These are phyloP conservation scores for Hirschfeldia incana DNA, from an alignment of 345 rosid genomes.

Conservation along the genomic window DNA sequence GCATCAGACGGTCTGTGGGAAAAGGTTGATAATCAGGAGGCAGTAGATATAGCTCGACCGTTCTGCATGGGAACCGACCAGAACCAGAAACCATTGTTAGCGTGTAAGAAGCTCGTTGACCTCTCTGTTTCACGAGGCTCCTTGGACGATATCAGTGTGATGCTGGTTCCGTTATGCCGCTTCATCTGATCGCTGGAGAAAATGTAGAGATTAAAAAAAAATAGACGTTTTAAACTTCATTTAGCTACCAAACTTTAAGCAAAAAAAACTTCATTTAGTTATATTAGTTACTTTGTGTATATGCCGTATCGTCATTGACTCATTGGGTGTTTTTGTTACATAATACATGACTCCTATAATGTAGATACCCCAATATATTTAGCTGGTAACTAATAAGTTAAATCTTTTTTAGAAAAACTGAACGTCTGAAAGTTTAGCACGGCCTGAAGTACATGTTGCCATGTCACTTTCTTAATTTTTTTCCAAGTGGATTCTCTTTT, in stretches of 20 bases:
- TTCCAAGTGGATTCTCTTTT: conserved; percentile 23
- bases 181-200: conserved; percentile 20
- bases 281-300: background rate
- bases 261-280: too few relatives aligned
- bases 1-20: conserved; percentile 97
- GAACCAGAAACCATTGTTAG: conserved; percentile 41
- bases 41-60: conserved; percentile 63
- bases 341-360: background rate
- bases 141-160: conserved; percentile 66
- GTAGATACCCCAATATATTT: background rate
- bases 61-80: conserved; percentile 42
- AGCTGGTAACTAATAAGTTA: background rate
- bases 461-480: conserved; percentile 5
- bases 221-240: background rate
- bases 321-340: background rate
- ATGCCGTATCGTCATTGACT: background rate
- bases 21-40: conserved; percentile 80
- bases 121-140: conserved; percentile 69
- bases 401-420: background rate
- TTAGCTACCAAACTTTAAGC: background rate
- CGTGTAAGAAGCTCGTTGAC: conserved; percentile 68
- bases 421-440: conserved; percentile 11
- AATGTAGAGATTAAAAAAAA: background rate
- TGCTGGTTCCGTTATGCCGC: conserved; percentile 51
- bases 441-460: conserved; percentile 23